Evolutionary conservation across 371 early-diverging fungal species (phyloP).

Genomic region (Lichtheimia hyalospora): DNA sequence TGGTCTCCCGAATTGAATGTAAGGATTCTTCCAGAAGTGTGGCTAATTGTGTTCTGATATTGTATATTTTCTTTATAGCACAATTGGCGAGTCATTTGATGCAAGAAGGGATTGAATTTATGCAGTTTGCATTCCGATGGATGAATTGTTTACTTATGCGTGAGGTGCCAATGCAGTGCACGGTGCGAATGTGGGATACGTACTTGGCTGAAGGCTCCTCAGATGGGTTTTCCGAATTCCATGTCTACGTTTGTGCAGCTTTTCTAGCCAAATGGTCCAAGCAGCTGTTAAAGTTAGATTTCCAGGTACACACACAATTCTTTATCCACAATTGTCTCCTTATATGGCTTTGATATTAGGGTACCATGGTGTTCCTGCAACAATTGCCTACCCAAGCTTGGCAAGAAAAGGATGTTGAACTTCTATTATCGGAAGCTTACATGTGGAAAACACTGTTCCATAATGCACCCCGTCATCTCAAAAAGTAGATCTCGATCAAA

Average conservation of each 20-base stretch:
- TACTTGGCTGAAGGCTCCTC: constrained; percentile 86
- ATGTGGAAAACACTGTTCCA: constrained; percentile 96
- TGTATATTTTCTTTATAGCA: constrained; percentile 26
- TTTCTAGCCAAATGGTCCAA: constrained; percentile 94
- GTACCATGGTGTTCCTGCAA: constrained; percentile 94
- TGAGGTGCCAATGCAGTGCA: constrained; percentile 83
- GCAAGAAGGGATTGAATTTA: constrained; percentile 90
- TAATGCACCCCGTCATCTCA: constrained; percentile 77
- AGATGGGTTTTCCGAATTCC: constrained; percentile 93
- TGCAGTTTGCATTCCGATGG: constrained; percentile 99
- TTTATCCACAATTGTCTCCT: too few relatives aligned
- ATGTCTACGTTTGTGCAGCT: constrained; percentile 96
- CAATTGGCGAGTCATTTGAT: constrained; percentile 82
- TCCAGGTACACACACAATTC: constrained; percentile 56
- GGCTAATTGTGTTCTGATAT: too few relatives aligned
- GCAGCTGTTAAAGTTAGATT: constrained; percentile 83
- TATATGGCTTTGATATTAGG: constrained; percentile 52
- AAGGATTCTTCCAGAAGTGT: constrained; percentile 13
- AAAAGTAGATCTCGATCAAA: constrained; percentile 12
- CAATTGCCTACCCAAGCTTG: constrained; percentile 85
- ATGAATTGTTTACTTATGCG: constrained; percentile 99
- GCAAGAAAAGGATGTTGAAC: constrained; percentile 89
- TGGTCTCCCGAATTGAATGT: constrained; percentile 91
- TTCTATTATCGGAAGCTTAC: constrained; percentile 92
- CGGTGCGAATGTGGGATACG: constrained; percentile 98